phyloP scores from a whole-genome alignment of 139 green algal genomes.

The Chlamydomonas sp. region DNA sequence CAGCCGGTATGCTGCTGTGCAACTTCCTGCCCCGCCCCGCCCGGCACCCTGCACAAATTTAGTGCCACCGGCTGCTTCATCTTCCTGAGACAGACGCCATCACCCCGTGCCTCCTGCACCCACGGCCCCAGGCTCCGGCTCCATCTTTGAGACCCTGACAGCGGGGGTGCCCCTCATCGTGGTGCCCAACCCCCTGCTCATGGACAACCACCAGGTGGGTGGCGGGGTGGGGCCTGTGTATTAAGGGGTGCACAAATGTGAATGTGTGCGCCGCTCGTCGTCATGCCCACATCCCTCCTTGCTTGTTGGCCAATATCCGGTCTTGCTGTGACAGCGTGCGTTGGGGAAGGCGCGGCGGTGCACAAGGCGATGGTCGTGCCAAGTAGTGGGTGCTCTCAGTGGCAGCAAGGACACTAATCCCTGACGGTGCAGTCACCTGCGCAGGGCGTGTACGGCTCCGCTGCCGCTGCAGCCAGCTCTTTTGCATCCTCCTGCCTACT shows the following conservation, averaged over 20 bases:
- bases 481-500: too few species aligned
- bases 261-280: neutral
- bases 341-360: too few species aligned
- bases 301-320: too few species aligned
- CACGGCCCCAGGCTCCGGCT: constrained; percentile 67
- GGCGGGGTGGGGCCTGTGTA: neutral
- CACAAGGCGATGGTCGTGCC: too few species aligned
- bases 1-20: too few species aligned
- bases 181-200: constrained; percentile 85
- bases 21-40: neutral
- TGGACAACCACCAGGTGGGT: constrained; percentile 88
- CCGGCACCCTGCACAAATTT: neutral
- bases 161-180: constrained; percentile 72
- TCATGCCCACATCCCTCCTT: neutral
- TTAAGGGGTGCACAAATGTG: neutral
- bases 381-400: too few species aligned
- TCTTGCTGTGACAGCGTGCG: too few species aligned
- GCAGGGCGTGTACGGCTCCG: too few species aligned
- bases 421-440: too few species aligned
- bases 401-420: too few species aligned
- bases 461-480: too few species aligned
- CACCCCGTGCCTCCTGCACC: neutral
- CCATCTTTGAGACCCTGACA: constrained; percentile 85
- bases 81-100: neutral
- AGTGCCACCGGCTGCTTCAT: neutral